A percentile compares a stretch with the other conserved stretches of the same genome.
Evolutionary conservation across 2,329 filamentous ascomycete species (phyloP).

Genomic region (Penicillium verrucosum): DNA sequence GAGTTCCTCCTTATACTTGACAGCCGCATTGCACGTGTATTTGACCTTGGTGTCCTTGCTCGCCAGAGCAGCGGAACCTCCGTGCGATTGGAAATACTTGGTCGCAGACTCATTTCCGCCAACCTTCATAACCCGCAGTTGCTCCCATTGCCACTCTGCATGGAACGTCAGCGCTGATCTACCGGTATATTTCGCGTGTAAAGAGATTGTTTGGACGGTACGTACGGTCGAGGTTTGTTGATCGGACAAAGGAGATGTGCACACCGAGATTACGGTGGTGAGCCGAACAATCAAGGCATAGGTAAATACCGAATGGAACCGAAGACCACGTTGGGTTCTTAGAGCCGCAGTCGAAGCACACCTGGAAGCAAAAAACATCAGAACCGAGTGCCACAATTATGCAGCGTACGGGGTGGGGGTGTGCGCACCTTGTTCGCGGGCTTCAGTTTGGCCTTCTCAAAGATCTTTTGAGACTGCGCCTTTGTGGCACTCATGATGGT

Average conservation of each 20-base stretch:
- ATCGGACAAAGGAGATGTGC: slow-evolving; percentile 98
- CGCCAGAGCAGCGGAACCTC: slow-evolving; percentile 85
- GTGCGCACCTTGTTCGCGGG: slow-evolving; percentile 81
- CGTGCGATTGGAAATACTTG: slow-evolving; percentile 97
- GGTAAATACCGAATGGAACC: slow-evolving; percentile 93
- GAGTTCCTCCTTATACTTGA: slow-evolving; percentile 97
- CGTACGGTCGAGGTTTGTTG: slow-evolving; percentile 97
- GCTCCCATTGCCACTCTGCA: slow-evolving; percentile 96
- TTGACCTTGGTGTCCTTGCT: slow-evolving; percentile 98
- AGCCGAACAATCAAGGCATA: slow-evolving; percentile 95
- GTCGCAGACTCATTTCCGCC: slow-evolving; percentile 97
- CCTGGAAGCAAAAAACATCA: slow-evolving; percentile 49
- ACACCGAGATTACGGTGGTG: slow-evolving; percentile 97
- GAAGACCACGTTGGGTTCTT: slow-evolving; percentile 99
- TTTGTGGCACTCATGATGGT: slow-evolving; percentile 70
- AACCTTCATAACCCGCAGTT: slow-evolving; percentile 95
- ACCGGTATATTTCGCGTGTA: not conserved
- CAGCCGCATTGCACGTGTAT: slow-evolving; percentile 88
- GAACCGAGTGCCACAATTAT: slow-evolving; percentile 17
- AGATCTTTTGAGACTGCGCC: slow-evolving; percentile 93
- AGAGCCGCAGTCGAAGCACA: slow-evolving; percentile 96
- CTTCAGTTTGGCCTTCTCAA: slow-evolving; percentile 94
- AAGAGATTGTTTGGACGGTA: slow-evolving; percentile 25
- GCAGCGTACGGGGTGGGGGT: slow-evolving; percentile 24
- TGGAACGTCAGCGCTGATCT: slow-evolving; percentile 21